Percentiles rank a stretch among this genome's conserved stretches.
These are phyloP conservation scores for Blastocystis sp. DNA, from an alignment of 352 stramenopile species.

Conservation along the genomic window DNA sequence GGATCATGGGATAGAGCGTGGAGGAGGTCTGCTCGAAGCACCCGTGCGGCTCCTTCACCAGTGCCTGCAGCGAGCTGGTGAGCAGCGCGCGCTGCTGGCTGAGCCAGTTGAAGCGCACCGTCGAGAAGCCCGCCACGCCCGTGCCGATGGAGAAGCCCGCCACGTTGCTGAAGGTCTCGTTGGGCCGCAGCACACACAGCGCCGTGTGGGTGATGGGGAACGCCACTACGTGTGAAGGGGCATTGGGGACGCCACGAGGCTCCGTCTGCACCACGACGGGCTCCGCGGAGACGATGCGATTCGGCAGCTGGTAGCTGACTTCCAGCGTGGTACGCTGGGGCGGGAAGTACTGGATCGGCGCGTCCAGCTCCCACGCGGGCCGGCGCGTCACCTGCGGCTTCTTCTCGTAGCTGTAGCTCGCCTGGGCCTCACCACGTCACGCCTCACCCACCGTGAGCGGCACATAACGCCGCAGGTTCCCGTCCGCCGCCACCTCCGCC, in stretches of 20 bases:
- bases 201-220: background rate
- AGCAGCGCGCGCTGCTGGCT: background rate
- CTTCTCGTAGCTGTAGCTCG: background rate
- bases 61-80: background rate
- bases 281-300: background rate
- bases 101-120: background rate
- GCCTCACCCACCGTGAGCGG: background rate
- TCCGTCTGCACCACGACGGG: background rate
- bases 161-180: background rate
- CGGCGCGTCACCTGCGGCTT: background rate
- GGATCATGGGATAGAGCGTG: constrained; percentile 15
- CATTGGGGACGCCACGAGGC: background rate
- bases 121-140: background rate
- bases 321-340: background rate
- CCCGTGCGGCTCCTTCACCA: constrained; percentile 17
- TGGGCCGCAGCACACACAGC: background rate
- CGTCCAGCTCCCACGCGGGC: background rate
- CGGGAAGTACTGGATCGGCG: background rate
- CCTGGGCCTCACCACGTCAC: background rate
- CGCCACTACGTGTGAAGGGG: background rate
- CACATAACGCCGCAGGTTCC: background rate
- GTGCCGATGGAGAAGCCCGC: background rate
- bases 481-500: background rate
- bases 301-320: background rate
- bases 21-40: constrained; percentile 39